phyloP scores from a whole-genome alignment of 1,284 basidiomycete genomes.

The Ustilago tritici region DNA sequence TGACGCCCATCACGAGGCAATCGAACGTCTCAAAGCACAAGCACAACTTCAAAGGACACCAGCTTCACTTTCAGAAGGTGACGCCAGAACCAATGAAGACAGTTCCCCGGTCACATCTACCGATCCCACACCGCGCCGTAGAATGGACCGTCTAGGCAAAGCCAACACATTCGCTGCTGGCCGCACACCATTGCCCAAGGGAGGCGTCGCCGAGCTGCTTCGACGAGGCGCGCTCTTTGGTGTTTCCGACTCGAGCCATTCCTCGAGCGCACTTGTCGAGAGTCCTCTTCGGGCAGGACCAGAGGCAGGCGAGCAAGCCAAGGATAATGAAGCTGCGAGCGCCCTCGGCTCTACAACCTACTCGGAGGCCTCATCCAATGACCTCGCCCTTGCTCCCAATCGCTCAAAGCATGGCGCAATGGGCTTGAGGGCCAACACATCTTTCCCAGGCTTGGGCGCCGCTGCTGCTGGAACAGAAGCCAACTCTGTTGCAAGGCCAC shows the following conservation, averaged over 20 bases:
- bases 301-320: slow-evolving; percentile 9
- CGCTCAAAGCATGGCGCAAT: slow-evolving; percentile 40
- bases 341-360: slow-evolving; percentile 30
- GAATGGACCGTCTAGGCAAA: slow-evolving; percentile 52
- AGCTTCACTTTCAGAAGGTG: slow-evolving; percentile 29
- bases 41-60: slow-evolving; percentile 37
- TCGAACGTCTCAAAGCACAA: slow-evolving; percentile 48
- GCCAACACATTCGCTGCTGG: slow-evolving; percentile 51
- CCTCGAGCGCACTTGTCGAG: slow-evolving; percentile 23
- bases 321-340: slow-evolving; percentile 40
- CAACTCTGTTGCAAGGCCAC: slow-evolving; percentile 40
- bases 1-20: slow-evolving; percentile 35
- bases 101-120: slow-evolving; percentile 23
- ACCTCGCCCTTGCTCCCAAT: slow-evolving; percentile 40
- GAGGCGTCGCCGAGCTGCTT: slow-evolving; percentile 43
- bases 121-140: slow-evolving; percentile 28
- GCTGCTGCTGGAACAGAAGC: slow-evolving; percentile 50
- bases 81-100: slow-evolving; percentile 17
- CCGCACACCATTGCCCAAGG: slow-evolving; percentile 47
- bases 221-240: slow-evolving; percentile 46
- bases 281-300: slow-evolving; percentile 30
- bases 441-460: slow-evolving; percentile 49
- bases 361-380: slow-evolving; percentile 48
- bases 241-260: slow-evolving; percentile 32
- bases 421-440: slow-evolving; percentile 50